phyloP scores from a whole-genome alignment of 768 basidiomycete species.

The Tulasnella sp. region DNA sequence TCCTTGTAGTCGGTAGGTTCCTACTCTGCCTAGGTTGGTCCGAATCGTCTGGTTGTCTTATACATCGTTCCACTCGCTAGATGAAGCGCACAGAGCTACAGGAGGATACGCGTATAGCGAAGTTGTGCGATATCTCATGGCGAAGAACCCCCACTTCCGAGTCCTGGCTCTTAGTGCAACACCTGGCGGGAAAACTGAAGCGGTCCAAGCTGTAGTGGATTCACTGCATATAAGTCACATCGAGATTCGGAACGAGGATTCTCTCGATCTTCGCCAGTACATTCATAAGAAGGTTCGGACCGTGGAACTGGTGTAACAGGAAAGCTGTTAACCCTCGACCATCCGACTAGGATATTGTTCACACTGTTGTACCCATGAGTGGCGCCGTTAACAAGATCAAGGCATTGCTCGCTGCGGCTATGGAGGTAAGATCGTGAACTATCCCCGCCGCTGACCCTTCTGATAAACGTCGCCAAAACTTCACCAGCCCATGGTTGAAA shows the following conservation, averaged over 20 bases:
- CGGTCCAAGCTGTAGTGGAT: constrained; percentile 87
- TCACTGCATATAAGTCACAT: constrained; percentile 90
- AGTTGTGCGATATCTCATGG: constrained; percentile 82
- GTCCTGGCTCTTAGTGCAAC: constrained; percentile 92
- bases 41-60: not conserved
- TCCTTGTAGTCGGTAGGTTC: constrained; percentile 73
- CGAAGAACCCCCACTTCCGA: constrained; percentile 89
- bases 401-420: constrained; percentile 58
- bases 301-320: too few relatives aligned
- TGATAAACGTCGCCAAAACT: not conserved
- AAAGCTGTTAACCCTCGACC: not conserved
- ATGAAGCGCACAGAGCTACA: constrained; percentile 91
- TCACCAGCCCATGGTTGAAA: constrained; percentile 13
- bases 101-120: constrained; percentile 88
- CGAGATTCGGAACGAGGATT: constrained; percentile 87
- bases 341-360: constrained; percentile 51
- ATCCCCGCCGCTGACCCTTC: not conserved
- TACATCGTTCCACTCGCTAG: constrained; percentile 37
- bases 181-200: constrained; percentile 75
- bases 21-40: not conserved
- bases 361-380: constrained; percentile 69
- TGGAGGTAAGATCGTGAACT: constrained; percentile 46
- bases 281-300: constrained; percentile 71
- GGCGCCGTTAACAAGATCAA: constrained; percentile 57
- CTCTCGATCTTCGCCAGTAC: constrained; percentile 77